Conservation (phyloP, 257 asterid genomes). For the Jacaranda copaia region DNA sequence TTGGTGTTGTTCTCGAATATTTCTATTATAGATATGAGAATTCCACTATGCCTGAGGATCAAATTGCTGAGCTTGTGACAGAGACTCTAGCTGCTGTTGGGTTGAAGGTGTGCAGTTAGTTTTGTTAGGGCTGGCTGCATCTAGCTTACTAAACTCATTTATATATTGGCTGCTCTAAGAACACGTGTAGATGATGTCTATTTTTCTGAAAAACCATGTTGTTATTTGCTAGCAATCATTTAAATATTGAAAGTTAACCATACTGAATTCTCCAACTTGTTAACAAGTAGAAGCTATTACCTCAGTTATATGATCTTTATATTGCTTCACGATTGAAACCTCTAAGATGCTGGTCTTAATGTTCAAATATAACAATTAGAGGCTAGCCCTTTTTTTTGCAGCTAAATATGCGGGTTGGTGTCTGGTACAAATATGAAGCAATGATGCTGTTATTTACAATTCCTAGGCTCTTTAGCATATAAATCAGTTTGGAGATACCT, state of each 20-base stretch:
- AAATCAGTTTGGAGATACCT: slow-evolving; percentile 25
- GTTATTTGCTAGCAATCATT: slow-evolving; percentile 4
- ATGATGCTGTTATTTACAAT: background rate
- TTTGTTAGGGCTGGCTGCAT: slow-evolving; percentile 20
- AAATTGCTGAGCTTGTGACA: slow-evolving; percentile 83
- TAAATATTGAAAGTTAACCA: slow-evolving; percentile 6
- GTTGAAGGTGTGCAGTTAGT: slow-evolving; percentile 71
- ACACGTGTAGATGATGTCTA: background rate
- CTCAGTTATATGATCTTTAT: slow-evolving; percentile 23
- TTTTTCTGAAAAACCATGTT: background rate
- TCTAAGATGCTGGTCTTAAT: background rate
- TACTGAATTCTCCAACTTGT: background rate
- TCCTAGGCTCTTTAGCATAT: background rate
- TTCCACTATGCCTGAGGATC: slow-evolving; percentile 86
- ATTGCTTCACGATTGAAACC: slow-evolving; percentile 2
- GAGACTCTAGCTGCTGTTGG: slow-evolving; percentile 99
- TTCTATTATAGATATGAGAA: slow-evolving; percentile 77
- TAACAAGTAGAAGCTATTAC: background rate
- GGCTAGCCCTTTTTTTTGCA: background rate
- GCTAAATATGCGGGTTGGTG: slow-evolving; percentile 12
- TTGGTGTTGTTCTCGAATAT: slow-evolving; percentile 7
- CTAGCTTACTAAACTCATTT: background rate
- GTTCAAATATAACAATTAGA: background rate
- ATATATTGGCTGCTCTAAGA: slow-evolving; percentile 14
- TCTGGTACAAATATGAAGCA: slow-evolving; percentile 20